Base-by-base conservation (phyloP, 805 yeast genomes). In the Kodamaea kakaduensis region DNA sequence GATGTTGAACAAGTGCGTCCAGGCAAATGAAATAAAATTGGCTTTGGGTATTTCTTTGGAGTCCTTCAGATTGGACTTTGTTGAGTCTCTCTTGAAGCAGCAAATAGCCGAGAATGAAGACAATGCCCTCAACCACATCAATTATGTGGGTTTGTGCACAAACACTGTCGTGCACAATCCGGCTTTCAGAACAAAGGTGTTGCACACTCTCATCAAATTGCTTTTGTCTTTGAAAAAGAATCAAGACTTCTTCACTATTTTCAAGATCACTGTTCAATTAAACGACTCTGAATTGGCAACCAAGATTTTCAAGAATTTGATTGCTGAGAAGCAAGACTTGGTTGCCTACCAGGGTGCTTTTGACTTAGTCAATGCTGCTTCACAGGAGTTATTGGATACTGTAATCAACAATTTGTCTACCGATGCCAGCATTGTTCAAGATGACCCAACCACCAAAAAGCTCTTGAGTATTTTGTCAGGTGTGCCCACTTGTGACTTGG, bases 271-370 rank as follows among this genome's bases (percentile, higher is more conserved):
- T 30, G 89, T 90, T 25, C 95, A 87, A 59, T 70, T 90, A 54
- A 87, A 89, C 58, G 94, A 87, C 56, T 65, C 77, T 27, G 62
- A 67, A 7, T 70, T 84, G 45, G 95, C 96, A 5, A 69, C 77
- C 24, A 68, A 72, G 37, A 64, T 88, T 31, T 85, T 90, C 58
- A 72, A 73, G 47, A 73, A 73, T 40, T 68, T 85, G 42, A 52
- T 86, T 25, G 59, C 67, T n/a, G 60, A 70, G 32, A 56, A 67
- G 13, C 74, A 70, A 43, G 58, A 55, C 31, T 68, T 78, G 44
- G 69, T 84, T 41, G 95, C 95, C 2, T 85, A 78, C 59, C 98
- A 93, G 67, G 85, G 90, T 36, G 97, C 97, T 1, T 93, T 93
- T 58, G 98, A 93, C 58, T 73, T 93, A 41, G 97, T 89, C 5